Percentiles rank a stretch among this genome's conserved stretches.
phyloP scores from a whole-genome alignment of 2,329 filamentous ascomycete species.

The Atkinsonella hypoxylon region DNA sequence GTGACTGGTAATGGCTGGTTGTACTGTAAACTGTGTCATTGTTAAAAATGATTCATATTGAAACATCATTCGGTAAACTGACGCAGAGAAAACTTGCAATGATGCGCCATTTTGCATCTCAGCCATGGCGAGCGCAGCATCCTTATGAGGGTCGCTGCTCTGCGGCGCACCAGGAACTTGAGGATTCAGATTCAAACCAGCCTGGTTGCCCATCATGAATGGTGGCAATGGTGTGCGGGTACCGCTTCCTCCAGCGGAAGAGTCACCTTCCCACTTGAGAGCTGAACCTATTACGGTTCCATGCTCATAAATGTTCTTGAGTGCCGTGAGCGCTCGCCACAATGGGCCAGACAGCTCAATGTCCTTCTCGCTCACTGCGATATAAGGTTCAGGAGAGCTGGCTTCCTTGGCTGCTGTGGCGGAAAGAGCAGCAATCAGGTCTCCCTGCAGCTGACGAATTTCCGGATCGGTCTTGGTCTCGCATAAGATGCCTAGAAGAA shows the following conservation, averaged over 20 bases:
- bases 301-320: slow-evolving; percentile 56
- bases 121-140: slow-evolving; percentile 52
- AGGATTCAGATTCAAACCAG: slow-evolving; percentile 12
- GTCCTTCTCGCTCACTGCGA: slow-evolving; percentile 43
- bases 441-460: slow-evolving; percentile 50
- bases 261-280: slow-evolving; percentile 37
- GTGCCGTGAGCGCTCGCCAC: slow-evolving; percentile 45
- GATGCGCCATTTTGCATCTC: slow-evolving; percentile 48
- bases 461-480: slow-evolving; percentile 53
- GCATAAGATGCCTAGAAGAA: slow-evolving; percentile 50
- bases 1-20: slow-evolving; percentile 24
- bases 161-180: slow-evolving; percentile 17
- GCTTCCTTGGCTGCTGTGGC: slow-evolving; percentile 52
- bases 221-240: slow-evolving; percentile 28
- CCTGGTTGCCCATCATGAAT: slow-evolving; percentile 14
- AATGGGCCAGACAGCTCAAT: slow-evolving; percentile 51
- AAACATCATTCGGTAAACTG: slow-evolving; percentile 7
- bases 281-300: slow-evolving; percentile 41
- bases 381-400: slow-evolving; percentile 39
- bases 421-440: slow-evolving; percentile 51
- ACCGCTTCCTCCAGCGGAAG: slow-evolving; percentile 33
- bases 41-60: neutral
- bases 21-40: slow-evolving; percentile 23
- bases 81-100: slow-evolving; percentile 33
- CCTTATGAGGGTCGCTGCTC: slow-evolving; percentile 41